Evolutionary conservation across 2,329 filamentous ascomycete species (phyloP).

Genomic region (Penicillium sp.): DNA sequence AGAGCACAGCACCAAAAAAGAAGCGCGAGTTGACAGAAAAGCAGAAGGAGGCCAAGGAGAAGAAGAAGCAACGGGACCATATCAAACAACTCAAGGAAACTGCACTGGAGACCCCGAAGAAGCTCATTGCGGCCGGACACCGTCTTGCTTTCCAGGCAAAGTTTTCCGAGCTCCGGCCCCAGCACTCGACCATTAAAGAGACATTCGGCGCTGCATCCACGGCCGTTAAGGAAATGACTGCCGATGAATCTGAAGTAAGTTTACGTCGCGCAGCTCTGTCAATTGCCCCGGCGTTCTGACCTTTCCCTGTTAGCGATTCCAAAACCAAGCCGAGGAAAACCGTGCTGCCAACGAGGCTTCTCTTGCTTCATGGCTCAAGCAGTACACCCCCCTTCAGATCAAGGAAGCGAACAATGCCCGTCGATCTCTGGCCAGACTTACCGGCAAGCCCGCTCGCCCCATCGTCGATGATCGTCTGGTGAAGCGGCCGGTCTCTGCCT

Average conservation of each 20-base stretch:
- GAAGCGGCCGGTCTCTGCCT: slow-evolving; percentile 45
- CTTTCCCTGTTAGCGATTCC: slow-evolving; percentile 49
- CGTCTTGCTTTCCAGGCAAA: slow-evolving; percentile 25
- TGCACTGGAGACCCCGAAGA: slow-evolving; percentile 38
- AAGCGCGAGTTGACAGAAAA: slow-evolving; percentile 32
- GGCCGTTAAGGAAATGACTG: slow-evolving; percentile 15
- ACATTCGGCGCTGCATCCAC: slow-evolving; percentile 19
- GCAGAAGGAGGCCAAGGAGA: slow-evolving; percentile 31
- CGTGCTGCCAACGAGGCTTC: slow-evolving; percentile 44
- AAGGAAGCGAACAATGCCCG: slow-evolving; percentile 61
- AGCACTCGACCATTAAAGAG: slow-evolving; percentile 8
- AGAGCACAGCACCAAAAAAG: slow-evolving; percentile 21
- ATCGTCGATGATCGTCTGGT: slow-evolving; percentile 58
- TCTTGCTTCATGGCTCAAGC: slow-evolving; percentile 56
- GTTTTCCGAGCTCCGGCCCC: slow-evolving; percentile 9
- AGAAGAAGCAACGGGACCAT: slow-evolving; percentile 29
- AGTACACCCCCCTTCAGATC: slow-evolving; percentile 59
- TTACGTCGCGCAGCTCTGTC: not conserved
- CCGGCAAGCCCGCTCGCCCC: slow-evolving; percentile 12
- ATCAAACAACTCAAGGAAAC: slow-evolving; percentile 36
- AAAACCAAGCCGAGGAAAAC: slow-evolving; percentile 51
- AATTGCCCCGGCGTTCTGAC: slow-evolving; percentile 1
- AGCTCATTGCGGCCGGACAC: slow-evolving; percentile 26
- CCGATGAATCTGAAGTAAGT: slow-evolving; percentile 26
- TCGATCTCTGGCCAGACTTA: slow-evolving; percentile 27